phyloP scores from a whole-genome alignment of 1,139 yeast species.

The Scheffersomyces illinoinensis region DNA sequence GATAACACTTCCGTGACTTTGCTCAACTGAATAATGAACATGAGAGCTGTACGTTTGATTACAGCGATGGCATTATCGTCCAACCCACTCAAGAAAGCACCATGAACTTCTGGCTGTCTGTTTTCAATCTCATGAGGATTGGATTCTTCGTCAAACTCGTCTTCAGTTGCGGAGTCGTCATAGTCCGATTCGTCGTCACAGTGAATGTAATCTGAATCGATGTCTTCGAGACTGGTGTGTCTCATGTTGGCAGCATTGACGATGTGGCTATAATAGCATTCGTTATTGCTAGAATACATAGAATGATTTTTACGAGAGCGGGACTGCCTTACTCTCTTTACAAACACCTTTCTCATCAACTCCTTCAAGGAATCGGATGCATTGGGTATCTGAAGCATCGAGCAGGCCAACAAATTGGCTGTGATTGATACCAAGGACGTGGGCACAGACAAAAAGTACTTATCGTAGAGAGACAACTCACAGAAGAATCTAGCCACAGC shows the following conservation, averaged over 20 bases:
- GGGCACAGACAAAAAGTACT: conserved; percentile 60
- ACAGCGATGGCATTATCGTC: conserved; percentile 40
- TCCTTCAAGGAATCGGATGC: conserved; percentile 32
- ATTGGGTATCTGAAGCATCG: conserved; percentile 52
- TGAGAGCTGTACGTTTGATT: conserved; percentile 45
- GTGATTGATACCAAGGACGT: conserved; percentile 68
- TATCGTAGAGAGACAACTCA: conserved; percentile 74
- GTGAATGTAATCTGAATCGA: conserved; percentile 8
- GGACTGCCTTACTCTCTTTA: conserved; percentile 6
- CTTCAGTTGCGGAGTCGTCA: conserved; percentile 8
- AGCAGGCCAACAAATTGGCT: conserved; percentile 71
- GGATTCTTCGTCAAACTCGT: conserved; percentile 13
- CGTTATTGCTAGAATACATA: conserved; percentile 9
- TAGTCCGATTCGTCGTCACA: conserved; percentile 14
- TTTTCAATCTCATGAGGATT: conserved; percentile 29
- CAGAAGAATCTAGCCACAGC: conserved; percentile 69
- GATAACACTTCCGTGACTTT: conserved; percentile 56
- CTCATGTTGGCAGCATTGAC: conserved; percentile 7
- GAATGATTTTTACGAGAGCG: conserved; percentile 5
- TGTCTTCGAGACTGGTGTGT: conserved; percentile 6
- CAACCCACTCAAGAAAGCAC: conserved; percentile 56
- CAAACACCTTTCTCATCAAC: conserved; percentile 18
- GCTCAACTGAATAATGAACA: conserved; percentile 47
- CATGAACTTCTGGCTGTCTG: conserved; percentile 41
- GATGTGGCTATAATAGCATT: conserved; percentile 10